Evolutionary conservation across 2,329 filamentous ascomycete genomes (phyloP).

Genomic region (Chaetomium globosum): DNA sequence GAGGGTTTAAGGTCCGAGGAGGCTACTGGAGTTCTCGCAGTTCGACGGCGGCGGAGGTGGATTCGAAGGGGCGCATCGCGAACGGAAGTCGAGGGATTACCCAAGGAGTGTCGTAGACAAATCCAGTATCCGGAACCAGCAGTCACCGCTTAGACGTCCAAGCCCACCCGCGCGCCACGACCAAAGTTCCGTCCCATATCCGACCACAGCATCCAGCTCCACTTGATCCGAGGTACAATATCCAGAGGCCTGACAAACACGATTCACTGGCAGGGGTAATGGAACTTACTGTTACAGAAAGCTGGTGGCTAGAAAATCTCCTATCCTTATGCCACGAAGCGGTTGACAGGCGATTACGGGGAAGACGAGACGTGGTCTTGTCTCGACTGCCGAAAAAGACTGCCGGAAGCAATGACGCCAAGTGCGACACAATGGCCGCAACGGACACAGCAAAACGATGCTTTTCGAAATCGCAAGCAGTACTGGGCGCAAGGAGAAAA

Average conservation of each 20-base stretch:
- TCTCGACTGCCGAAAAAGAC: conserved; percentile 21
- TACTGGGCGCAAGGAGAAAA: conserved; percentile 28
- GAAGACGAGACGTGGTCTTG: conserved; percentile 3
- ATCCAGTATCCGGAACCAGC: not conserved
- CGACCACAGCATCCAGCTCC: not conserved
- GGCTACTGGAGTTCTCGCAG: not conserved
- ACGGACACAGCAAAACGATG: conserved; percentile 43
- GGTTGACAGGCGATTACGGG: not conserved
- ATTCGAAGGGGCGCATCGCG: not conserved
- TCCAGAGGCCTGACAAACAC: not conserved
- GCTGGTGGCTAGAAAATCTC: not conserved
- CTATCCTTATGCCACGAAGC: not conserved
- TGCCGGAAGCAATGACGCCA: conserved; percentile 32
- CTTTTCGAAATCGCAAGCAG: conserved; percentile 45
- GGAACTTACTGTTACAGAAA: conserved; percentile 8
- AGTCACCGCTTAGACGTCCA: not conserved
- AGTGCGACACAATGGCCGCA: conserved; percentile 42
- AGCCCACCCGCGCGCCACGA: not conserved
- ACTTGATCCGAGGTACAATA: not conserved
- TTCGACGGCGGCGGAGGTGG: conserved; percentile 2
- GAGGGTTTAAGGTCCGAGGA: no score
- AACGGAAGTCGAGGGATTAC: not conserved
- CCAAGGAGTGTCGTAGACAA: not conserved
- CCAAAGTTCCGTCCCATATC: not conserved
- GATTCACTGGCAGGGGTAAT: not conserved